These are phyloP conservation scores for Aquilaria yunnanensis DNA, from an alignment of 345 rosid genomes.

Conservation along the genomic window DNA sequence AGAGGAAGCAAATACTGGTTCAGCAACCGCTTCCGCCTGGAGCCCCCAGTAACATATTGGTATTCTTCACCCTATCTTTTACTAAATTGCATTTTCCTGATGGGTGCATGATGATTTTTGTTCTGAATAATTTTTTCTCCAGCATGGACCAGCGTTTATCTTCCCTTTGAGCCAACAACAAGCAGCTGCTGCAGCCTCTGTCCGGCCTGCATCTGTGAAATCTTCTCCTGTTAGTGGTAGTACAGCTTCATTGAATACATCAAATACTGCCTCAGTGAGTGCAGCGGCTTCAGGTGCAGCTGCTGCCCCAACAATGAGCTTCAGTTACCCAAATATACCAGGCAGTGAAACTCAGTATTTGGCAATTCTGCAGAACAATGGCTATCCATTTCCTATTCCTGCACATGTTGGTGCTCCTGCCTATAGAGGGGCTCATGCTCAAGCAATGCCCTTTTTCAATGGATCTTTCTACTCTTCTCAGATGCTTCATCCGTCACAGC, in stretches of 20 bases:
- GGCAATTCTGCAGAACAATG: conserved; percentile 82
- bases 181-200: conserved; percentile 58
- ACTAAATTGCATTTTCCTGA: background rate
- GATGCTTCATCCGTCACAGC: conserved; percentile 75
- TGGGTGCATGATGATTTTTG: background rate
- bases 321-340: conserved; percentile 71
- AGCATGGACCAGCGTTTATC: conserved; percentile 84
- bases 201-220: conserved; percentile 59
- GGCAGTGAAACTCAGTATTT: conserved; percentile 86
- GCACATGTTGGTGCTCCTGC: conserved; percentile 80
- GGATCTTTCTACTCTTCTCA: conserved; percentile 89
- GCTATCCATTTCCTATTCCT: conserved; percentile 76
- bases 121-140: conserved; percentile 17
- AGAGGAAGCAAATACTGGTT: conserved; percentile 76
- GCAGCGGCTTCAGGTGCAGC: conserved; percentile 48
- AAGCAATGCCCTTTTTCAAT: conserved; percentile 72
- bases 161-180: conserved; percentile 91
- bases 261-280: conserved; percentile 42
- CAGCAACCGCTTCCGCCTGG: conserved; percentile 86
- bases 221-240: conserved; percentile 40
- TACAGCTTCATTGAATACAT: conserved; percentile 31
- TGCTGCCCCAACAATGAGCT: conserved; percentile 68
- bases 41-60: conserved; percentile 70
- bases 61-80: conserved; percentile 20
- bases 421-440: conserved; percentile 70